These are phyloP conservation scores for Crithidia bombi DNA, from an alignment of 208 protist genomes.

Conservation along the genomic window DNA sequence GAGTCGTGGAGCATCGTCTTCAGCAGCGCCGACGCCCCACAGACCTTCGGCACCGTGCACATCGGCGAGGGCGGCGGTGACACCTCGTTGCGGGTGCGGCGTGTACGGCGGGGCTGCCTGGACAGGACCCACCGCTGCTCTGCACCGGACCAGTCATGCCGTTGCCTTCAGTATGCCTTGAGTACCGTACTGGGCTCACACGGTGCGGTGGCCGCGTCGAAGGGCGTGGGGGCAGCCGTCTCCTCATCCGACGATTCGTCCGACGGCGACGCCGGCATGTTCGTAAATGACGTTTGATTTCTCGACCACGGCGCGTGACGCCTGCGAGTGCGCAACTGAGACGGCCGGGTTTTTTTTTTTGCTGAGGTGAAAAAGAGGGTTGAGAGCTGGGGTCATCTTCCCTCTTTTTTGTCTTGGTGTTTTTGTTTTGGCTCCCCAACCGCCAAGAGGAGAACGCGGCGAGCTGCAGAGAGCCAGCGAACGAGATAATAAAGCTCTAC, in stretches of 20 bases:
- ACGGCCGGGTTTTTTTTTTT: too few species aligned
- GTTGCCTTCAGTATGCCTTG: conserved; percentile 48
- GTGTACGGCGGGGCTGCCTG: conserved; percentile 30
- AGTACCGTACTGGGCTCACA: conserved; percentile 11
- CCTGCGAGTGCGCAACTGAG: too few species aligned
- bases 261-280: conserved; percentile 8
- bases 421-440: too few species aligned
- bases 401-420: too few species aligned
- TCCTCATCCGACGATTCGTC: neutral
- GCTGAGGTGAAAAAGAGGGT: too few species aligned
- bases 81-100: conserved; percentile 25
- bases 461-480: too few species aligned
- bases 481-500: too few species aligned
- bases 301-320: neutral
- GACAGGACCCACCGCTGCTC: conserved; percentile 35
- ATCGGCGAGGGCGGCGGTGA: conserved; percentile 41
- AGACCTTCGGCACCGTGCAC: conserved; percentile 79
- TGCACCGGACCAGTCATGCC: conserved; percentile 31
- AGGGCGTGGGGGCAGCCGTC: neutral
- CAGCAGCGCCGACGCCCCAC: conserved; percentile 75
- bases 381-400: too few species aligned
- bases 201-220: neutral
- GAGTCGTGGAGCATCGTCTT: conserved; percentile 73
- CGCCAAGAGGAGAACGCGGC: too few species aligned
- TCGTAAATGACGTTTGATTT: conserved; percentile 1